Evolutionary conservation across 1,139 yeast genomes (phyloP).

Genomic region (Arxiozyma slooffiae): DNA sequence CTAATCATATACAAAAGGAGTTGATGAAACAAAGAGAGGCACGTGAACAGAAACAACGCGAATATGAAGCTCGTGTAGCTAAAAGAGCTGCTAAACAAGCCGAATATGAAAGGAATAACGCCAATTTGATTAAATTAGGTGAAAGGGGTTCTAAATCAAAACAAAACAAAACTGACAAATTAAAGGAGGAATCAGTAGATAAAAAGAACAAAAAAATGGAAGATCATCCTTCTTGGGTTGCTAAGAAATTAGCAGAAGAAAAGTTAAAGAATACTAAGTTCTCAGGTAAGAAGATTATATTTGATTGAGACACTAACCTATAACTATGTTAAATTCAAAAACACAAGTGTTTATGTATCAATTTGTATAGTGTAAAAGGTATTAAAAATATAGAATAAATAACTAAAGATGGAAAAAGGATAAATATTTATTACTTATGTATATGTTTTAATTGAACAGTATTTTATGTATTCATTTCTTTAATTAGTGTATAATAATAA

Average conservation of each 20-base stretch:
- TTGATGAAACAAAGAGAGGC: conserved; percentile 44
- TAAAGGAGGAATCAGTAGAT: not conserved
- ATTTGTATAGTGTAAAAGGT: not conserved
- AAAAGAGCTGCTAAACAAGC: conserved; percentile 51
- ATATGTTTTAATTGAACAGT: too few species aligned
- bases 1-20: conserved; percentile 72
- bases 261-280: conserved; percentile 57
- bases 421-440: too few species aligned
- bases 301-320: conserved; percentile 30
- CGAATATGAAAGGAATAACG: conserved; percentile 25
- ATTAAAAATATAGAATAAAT: too few species aligned
- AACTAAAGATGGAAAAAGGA: too few species aligned
- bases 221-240: conserved; percentile 95
- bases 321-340: too few species aligned
- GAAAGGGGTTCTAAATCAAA: conserved; percentile 11
- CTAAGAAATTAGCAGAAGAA: conserved; percentile 64
- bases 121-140: conserved; percentile 10
- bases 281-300: conserved; percentile 74
- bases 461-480: not conserved
- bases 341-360: not conserved
- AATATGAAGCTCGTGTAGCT: conserved; percentile 63
- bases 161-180: conserved; percentile 6
- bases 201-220: conserved; percentile 10
- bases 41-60: conserved; percentile 49
- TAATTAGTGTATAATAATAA: not conserved